Conservation (phyloP, 306 rosid genomes). For the Dalbergia cochinchinensis region DNA sequence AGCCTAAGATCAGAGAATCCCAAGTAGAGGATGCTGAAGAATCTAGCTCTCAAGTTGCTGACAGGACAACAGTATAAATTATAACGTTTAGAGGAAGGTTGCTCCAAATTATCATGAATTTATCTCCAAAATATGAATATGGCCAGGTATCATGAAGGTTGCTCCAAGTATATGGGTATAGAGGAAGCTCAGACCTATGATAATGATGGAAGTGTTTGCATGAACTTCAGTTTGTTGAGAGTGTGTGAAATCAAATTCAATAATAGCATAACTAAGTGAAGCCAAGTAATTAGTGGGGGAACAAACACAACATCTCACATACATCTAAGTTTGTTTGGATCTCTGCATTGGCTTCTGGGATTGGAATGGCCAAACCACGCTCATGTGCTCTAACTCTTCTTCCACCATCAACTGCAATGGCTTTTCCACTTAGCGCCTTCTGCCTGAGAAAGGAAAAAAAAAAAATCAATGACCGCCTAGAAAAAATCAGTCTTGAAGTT, state of each 20-base stretch:
- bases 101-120: too few relatives aligned
- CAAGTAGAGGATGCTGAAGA: conserved; percentile 27
- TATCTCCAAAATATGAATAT: background rate
- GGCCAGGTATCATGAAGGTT: background rate
- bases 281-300: background rate
- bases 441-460: conserved; percentile 61
- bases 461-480: conserved; percentile 36
- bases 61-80: background rate
- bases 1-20: conserved; percentile 41
- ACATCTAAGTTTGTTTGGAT: conserved; percentile 82
- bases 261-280: conserved; percentile 16
- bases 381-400: conserved; percentile 74
- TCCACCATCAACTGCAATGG: conserved; percentile 65
- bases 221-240: background rate
- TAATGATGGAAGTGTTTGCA: conserved; percentile 31
- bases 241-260: background rate
- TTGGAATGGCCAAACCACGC: conserved; percentile 75
- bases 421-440: conserved; percentile 67
- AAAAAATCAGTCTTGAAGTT: conserved; percentile 36
- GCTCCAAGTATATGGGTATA: background rate
- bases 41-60: conserved; percentile 8
- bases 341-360: conserved; percentile 93
- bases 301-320: conserved; percentile 43
- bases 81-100: too few relatives aligned
- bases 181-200: background rate